Evolutionary conservation across 2,329 filamentous ascomycete genomes (phyloP).

Genomic region (Penicillium hesseltinei): DNA sequence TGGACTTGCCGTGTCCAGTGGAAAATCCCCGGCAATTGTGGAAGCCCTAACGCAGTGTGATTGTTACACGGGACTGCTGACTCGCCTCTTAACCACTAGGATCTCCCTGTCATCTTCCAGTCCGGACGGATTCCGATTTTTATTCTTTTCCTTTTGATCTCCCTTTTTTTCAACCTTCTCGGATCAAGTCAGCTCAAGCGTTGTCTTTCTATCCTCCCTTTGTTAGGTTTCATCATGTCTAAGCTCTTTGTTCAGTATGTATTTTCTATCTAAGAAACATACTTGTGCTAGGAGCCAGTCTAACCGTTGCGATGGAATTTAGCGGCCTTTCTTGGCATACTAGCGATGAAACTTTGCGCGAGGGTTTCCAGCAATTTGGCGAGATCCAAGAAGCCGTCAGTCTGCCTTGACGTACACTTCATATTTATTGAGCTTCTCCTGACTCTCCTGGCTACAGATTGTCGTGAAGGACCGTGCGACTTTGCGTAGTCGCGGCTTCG

Average conservation of each 20-base stretch:
- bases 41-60: slow-evolving; percentile 27
- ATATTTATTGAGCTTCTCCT: slow-evolving; percentile 6
- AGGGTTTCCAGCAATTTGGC: slow-evolving; percentile 92
- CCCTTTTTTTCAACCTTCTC: not conserved
- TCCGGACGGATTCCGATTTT: slow-evolving; percentile 9
- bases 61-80: slow-evolving; percentile 28
- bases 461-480: slow-evolving; percentile 98
- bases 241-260: slow-evolving; percentile 93
- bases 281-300: not conserved
- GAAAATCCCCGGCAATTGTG: slow-evolving; percentile 12
- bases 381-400: slow-evolving; percentile 91
- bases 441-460: slow-evolving; percentile 58
- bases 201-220: not conserved
- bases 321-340: slow-evolving; percentile 99
- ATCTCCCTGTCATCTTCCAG: slow-evolving; percentile 18
- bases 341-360: slow-evolving; percentile 78
- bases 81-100: slow-evolving; percentile 27
- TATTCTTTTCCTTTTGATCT: not conserved
- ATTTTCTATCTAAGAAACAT: slow-evolving; percentile 14
- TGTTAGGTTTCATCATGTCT: slow-evolving; percentile 59
- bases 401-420: slow-evolving; percentile 29
- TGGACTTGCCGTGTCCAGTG: slow-evolving; percentile 9
- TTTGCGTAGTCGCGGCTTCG: slow-evolving; percentile 93
- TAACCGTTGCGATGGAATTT: slow-evolving; percentile 1
- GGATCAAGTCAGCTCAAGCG: not conserved